Conservation (phyloP, 352 stramenopile genomes). For the Globisporangium recalcitrans region DNA sequence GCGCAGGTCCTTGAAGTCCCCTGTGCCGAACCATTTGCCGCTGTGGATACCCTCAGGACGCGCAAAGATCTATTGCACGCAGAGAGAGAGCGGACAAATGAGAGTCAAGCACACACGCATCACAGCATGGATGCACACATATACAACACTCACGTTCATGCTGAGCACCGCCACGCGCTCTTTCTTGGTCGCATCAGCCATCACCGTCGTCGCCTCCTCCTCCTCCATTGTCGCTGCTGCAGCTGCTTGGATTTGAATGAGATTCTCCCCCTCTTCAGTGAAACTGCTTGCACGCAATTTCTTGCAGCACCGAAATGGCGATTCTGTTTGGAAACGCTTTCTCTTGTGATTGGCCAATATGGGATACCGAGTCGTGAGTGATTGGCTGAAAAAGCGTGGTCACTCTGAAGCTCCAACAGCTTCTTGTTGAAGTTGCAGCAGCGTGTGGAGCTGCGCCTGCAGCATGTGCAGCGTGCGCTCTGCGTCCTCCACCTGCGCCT, state of each 20-base stretch:
- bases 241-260: not conserved
- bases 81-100: not conserved
- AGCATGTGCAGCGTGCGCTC: conserved; percentile 39
- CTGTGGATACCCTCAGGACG: conserved; percentile 75
- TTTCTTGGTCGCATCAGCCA: conserved; percentile 11
- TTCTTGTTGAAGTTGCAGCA: conserved; percentile 1
- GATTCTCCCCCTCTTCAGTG: not conserved
- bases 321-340: conserved; percentile 17
- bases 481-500: conserved; percentile 33
- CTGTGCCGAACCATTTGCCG: conserved; percentile 54
- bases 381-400: conserved; percentile 17
- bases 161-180: conserved; percentile 64
- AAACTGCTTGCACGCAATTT: not conserved
- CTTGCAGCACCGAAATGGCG: conserved; percentile 1
- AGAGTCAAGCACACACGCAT: not conserved
- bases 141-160: conserved; percentile 46
- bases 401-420: not conserved
- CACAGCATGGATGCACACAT: conserved; percentile 4
- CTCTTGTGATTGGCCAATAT: conserved; percentile 5
- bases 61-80: conserved; percentile 54
- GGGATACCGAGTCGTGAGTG: not conserved
- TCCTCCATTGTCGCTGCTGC: not conserved
- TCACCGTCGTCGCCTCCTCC: conserved; percentile 3
- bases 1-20: conserved; percentile 76
- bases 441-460: conserved; percentile 27